Conservation (phyloP, 2,329 filamentous ascomycete species). For the Nigrospora oryzae region DNA sequence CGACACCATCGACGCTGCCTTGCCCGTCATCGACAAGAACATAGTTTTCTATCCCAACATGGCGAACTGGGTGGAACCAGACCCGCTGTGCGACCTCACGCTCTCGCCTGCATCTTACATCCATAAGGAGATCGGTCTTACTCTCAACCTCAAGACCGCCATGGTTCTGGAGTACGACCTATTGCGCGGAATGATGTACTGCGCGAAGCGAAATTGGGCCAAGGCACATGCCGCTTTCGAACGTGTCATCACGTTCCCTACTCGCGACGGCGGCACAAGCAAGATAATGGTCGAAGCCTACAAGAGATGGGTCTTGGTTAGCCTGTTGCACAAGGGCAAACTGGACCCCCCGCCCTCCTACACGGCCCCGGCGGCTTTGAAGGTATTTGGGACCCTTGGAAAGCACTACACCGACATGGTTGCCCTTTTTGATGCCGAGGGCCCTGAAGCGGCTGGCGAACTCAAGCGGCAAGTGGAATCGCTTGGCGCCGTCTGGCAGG, state of each 20-base stretch:
- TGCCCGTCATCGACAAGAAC: slow-evolving; percentile 54
- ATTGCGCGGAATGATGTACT: slow-evolving; percentile 55
- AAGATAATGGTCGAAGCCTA: slow-evolving; percentile 82
- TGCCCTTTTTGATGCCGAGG: slow-evolving; percentile 51
- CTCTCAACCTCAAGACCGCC: slow-evolving; percentile 38
- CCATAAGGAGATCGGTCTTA: slow-evolving; percentile 48
- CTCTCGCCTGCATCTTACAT: slow-evolving; percentile 49
- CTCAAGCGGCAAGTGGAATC: slow-evolving; percentile 57
- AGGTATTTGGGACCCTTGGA: slow-evolving; percentile 44
- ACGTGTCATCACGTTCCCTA: slow-evolving; percentile 59
- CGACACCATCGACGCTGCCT: slow-evolving; percentile 41
- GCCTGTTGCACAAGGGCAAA: slow-evolving; percentile 62
- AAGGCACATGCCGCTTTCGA: slow-evolving; percentile 55
- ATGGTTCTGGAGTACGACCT: slow-evolving; percentile 61
- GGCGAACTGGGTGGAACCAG: slow-evolving; percentile 24
- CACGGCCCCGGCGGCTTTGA: slow-evolving; percentile 32
- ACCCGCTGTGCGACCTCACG: slow-evolving; percentile 34
- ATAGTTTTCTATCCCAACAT: slow-evolving; percentile 57
- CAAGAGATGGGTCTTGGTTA: slow-evolving; percentile 81
- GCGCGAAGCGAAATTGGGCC: slow-evolving; percentile 51
- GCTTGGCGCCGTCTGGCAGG: slow-evolving; percentile 49
- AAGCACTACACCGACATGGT: slow-evolving; percentile 66
- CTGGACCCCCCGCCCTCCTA: slow-evolving; percentile 45
- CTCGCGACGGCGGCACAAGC: slow-evolving; percentile 53
- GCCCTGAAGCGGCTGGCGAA: slow-evolving; percentile 31